phyloP scores from a whole-genome alignment of 257 asterid genomes.

The Plantago ovata region DNA sequence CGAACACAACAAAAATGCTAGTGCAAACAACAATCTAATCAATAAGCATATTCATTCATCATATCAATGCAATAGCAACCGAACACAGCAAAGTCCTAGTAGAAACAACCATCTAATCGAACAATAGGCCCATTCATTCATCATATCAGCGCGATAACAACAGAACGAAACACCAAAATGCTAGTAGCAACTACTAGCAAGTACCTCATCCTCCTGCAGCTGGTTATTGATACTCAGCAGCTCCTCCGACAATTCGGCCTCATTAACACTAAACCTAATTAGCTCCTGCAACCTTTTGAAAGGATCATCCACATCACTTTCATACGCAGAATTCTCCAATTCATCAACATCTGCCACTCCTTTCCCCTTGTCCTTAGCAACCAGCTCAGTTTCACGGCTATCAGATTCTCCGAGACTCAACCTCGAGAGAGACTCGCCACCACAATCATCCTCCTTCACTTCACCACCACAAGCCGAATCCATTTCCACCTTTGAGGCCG shows the following conservation, averaged over 20 bases:
- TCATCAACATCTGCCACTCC: conserved; percentile 22
- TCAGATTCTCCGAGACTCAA: conserved; percentile 7
- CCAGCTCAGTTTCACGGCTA: conserved; percentile 17
- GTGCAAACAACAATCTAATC: too few relatives aligned
- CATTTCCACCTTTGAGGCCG: conserved; percentile 9
- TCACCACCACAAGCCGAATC: conserved; percentile 12
- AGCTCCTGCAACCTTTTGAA: conserved; percentile 49
- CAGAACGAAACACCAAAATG: too few relatives aligned
- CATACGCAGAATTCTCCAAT: conserved; percentile 14
- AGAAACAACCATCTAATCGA: too few relatives aligned
- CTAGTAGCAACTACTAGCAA: too few relatives aligned
- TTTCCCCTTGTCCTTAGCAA: conserved; percentile 12
- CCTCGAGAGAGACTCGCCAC: conserved; percentile 15
- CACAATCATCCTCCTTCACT: conserved; percentile 19
- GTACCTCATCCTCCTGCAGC: conserved; percentile 84
- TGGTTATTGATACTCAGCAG: conserved; percentile 53
- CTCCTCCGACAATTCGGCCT: conserved; percentile 50
- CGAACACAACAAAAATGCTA: too few relatives aligned
- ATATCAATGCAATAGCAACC: background rate
- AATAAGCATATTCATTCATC: too few relatives aligned
- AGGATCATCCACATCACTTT: conserved; percentile 30
- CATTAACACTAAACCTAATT: conserved; percentile 32
- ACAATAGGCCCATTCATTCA: too few relatives aligned
- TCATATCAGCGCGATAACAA: too few relatives aligned
- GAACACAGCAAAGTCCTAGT: conserved; percentile 12